Base-by-base conservation (phyloP, 768 basidiomycete genomes). In the Glaciozyma martinii region DNA sequence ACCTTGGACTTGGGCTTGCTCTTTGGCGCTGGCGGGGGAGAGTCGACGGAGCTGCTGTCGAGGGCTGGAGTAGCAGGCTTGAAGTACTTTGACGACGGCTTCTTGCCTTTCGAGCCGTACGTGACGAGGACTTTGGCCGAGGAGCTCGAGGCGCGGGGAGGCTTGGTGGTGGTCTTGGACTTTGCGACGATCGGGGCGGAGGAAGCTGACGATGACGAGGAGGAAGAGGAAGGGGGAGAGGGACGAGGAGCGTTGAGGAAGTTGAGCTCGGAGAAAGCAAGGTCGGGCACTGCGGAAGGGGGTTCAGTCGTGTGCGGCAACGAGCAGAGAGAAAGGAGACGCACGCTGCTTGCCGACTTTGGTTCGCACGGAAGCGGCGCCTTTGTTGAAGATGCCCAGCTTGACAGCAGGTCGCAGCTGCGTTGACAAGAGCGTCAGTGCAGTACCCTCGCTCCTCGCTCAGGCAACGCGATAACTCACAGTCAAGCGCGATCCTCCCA, bases 341-440 rank as follows among this genome's bases (percentile, higher is more conserved):
- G 12, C 23, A 64, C 63, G 52, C 25, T 43, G 40, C 19, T 59
- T 33, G 3, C 63, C 67, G 23, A 69, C 59, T 32, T 58, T 63
- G n/a, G 55, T 55, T 7, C 65, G 59, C 6, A 29, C 44, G 0
- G 68, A 69, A 10, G 68, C 68, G 23, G 63, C 60, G 47, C 68
- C 68, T 27, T 69, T 66, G 62, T 65, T 63, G 59, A 69, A 69
- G 37, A 69, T 44, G 25, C 68, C 68, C n/a, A 66, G 56, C 40
- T 63, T 42, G 21, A 12, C 42, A 19, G 61, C n/a, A 9, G 32
- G 56, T 5, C 19, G 6, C 7, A 12, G 7, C 8, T 54, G 18
- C 52, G 58, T 13, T 25, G 23, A 2, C 5, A 25, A 23, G 15
- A 0, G 5, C 6, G 3, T 16, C 15, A 43, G 1, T 9, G 2